Evolutionary conservation across 2,329 filamentous ascomycete genomes (phyloP).

Genomic region (Diaporthe sp.): DNA sequence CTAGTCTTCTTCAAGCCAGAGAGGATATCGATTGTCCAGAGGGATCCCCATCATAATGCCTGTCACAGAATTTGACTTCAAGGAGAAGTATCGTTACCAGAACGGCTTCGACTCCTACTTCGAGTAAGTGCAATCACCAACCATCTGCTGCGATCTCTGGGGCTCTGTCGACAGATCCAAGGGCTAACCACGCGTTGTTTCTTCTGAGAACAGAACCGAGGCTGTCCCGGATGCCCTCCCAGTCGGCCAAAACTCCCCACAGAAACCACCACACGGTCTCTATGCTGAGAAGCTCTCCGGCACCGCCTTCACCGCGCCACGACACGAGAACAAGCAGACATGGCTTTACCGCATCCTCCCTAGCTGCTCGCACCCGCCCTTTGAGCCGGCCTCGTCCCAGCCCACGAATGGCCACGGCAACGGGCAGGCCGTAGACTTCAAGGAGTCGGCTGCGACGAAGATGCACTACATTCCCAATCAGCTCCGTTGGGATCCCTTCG

Average conservation of each 20-base stretch:
- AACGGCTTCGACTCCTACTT: conserved; percentile 84
- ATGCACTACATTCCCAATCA: conserved; percentile 85
- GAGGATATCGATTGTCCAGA: background rate
- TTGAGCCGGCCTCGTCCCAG: conserved; percentile 58
- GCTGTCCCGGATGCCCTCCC: conserved; percentile 82
- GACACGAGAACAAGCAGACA: conserved; percentile 77
- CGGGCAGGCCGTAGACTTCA: conserved; percentile 46
- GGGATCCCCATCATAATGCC: conserved; percentile 56
- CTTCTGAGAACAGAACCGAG: conserved; percentile 71
- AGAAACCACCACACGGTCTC: conserved; percentile 82
- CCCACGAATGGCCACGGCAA: conserved; percentile 41
- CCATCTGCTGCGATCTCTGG: background rate
- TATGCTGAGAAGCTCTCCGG: conserved; percentile 86
- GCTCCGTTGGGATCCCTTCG: conserved; percentile 83
- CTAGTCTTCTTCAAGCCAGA: background rate
- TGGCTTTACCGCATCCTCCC: conserved; percentile 81
- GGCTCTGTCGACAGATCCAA: background rate
- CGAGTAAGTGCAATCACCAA: conserved; percentile 67
- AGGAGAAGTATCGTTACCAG: conserved; percentile 79
- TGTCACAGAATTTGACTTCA: conserved; percentile 61
- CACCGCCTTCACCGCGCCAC: conserved; percentile 78
- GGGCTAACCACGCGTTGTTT: background rate
- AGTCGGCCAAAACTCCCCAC: conserved; percentile 83
- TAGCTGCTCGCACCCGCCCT: conserved; percentile 72
- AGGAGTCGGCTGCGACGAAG: conserved; percentile 50